Evolutionary conservation across 768 basidiomycete genomes (phyloP), one percentile per base, ranked within the genome.

Genomic region (Russula compacta): DNA sequence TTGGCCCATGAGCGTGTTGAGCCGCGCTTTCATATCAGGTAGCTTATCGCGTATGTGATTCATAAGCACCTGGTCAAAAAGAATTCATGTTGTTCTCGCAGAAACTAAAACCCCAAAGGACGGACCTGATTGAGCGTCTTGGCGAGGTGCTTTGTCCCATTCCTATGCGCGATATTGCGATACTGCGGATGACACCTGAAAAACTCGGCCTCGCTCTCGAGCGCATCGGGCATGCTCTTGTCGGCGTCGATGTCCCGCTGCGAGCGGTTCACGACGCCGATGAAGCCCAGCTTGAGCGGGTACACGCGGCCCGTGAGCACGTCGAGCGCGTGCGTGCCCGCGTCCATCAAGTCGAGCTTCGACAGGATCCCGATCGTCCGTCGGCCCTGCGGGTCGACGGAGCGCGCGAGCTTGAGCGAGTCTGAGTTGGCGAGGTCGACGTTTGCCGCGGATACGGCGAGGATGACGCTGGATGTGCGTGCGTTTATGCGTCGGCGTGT

Each of bases 381-480:
- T 35, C 97, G 85, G 11, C 95, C 95, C 73, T 97, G 92, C 0
- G 95, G 91, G 69, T 99, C 97, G 50, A 98, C 93, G 11, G 86
- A 84, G 48, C 97, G 89, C 11, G 95, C 97, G 39, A 99, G 86
- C 73, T 98, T 98, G 62, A 99, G 83, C 2, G 97, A 88, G 72
- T 98, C 97, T 0, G 97, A 98, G 72, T 98, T 99, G 70, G 97
- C 97, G 59, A 99, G 84, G 73, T 99, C 97, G 59, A 98, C 95
- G 71, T 99, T 99, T 35, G 97, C 97, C 9, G 93, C 85, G 2
- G 97, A 98, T 8, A 99, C 95, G 29, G 97, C 89, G 50, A 99
- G 86, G 67, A 99, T 94, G 62, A 99, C 94, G 66, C 94, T 95
- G 60, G 53, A 11, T 10, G 29, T 24, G 40, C 39, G 10, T 15